These are phyloP conservation scores for Apiotrichum brassicae DNA, from an alignment of 1,284 basidiomycete genomes.

Conservation along the genomic window DNA sequence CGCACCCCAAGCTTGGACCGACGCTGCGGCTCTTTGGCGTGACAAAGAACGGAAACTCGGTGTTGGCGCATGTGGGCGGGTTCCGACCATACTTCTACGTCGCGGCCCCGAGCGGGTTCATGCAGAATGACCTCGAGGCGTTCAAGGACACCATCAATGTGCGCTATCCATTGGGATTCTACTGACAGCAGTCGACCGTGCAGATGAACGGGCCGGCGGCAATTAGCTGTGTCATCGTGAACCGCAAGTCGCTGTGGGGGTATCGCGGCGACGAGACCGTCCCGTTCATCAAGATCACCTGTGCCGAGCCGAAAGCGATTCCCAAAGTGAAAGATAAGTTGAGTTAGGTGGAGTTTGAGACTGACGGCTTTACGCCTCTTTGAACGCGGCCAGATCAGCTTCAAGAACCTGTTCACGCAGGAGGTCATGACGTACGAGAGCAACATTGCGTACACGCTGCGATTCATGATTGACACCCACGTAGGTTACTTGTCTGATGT, in stretches of 20 bases:
- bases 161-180: constrained; percentile 30
- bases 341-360: constrained; percentile 3
- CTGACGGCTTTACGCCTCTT: constrained; percentile 61
- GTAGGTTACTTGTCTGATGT: constrained; percentile 47
- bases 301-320: constrained; percentile 63
- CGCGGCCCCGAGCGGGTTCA: constrained; percentile 73
- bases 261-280: constrained; percentile 72
- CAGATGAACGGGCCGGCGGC: constrained; percentile 49
- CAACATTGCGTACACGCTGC: constrained; percentile 77
- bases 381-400: constrained; percentile 73
- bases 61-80: constrained; percentile 69
- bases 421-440: constrained; percentile 74
- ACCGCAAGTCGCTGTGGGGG: constrained; percentile 73
- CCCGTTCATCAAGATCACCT: constrained; percentile 76
- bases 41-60: constrained; percentile 78
- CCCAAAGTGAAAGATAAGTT: constrained; percentile 89
- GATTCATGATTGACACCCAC: constrained; percentile 95
- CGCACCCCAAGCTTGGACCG: constrained; percentile 52
- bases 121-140: constrained; percentile 58
- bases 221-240: constrained; percentile 56
- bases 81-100: constrained; percentile 91
- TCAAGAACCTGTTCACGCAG: constrained; percentile 60
- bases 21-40: constrained; percentile 79
- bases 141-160: constrained; percentile 74
- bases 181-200: constrained; percentile 23